A percentile compares a stretch with the other conserved stretches of the same genome.
Evolutionary conservation across 2,329 filamentous ascomycete species (phyloP).

Genomic region (Xylariaceae sp.): DNA sequence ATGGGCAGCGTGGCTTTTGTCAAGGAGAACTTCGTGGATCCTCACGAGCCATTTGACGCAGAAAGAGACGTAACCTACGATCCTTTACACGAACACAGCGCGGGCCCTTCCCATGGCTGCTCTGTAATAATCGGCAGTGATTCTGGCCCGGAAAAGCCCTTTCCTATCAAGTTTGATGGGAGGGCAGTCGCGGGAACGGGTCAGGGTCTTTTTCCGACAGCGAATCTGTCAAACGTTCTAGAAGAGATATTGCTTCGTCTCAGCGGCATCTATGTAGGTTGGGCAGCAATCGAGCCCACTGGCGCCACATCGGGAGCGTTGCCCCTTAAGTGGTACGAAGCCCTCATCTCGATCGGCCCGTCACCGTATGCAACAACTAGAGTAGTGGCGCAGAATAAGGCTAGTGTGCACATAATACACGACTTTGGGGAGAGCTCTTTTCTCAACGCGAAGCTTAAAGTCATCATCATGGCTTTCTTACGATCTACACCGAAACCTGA

Average conservation of each 20-base stretch:
- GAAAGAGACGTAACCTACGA: constrained; percentile 33
- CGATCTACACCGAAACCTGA: constrained; percentile 32
- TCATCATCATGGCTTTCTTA: constrained; percentile 58
- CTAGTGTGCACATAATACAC: constrained; percentile 49
- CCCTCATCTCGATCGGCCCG: constrained; percentile 52
- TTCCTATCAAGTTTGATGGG: constrained; percentile 47
- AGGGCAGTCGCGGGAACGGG: constrained; percentile 43
- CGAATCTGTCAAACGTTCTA: constrained; percentile 47
- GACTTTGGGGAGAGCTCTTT: constrained; percentile 43
- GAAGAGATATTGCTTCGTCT: constrained; percentile 50
- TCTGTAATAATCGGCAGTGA: constrained; percentile 42
- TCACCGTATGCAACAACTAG: constrained; percentile 40
- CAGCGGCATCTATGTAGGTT: constrained; percentile 59
- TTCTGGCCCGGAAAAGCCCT: constrained; percentile 46
- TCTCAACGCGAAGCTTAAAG: constrained; percentile 40
- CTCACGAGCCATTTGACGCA: constrained; percentile 35
- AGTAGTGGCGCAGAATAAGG: constrained; percentile 45
- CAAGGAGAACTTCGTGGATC: constrained; percentile 8
- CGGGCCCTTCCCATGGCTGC: constrained; percentile 30
- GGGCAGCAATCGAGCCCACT: constrained; percentile 44
- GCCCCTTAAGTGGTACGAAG: constrained; percentile 50
- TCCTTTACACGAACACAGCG: constrained; percentile 27
- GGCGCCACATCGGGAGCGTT: too few species aligned
- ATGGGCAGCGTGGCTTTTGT: constrained; percentile 37
- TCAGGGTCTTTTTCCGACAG: constrained; percentile 42